Evolutionary conservation across 805 yeast genomes (phyloP).

Genomic region (Wickerhamiella brachini): DNA sequence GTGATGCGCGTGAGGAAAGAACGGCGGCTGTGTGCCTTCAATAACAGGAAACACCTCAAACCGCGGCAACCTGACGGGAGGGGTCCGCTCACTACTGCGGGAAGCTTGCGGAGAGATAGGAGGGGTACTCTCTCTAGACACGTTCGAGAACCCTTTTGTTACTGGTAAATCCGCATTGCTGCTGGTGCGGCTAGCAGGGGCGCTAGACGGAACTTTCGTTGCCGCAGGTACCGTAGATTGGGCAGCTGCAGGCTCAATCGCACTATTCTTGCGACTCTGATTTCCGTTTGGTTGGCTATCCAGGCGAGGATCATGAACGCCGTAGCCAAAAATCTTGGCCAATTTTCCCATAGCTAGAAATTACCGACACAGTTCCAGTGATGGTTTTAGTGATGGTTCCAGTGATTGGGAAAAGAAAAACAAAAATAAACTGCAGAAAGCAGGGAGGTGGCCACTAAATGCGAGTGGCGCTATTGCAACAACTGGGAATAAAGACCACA

Average conservation of each 20-base stretch:
- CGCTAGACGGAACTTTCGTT: not conserved
- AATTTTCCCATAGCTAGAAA: not conserved
- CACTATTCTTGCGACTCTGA: not conserved
- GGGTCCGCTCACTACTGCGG: not conserved
- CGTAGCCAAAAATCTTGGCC: not conserved
- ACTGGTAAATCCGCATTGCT: not conserved
- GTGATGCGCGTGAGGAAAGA: conserved; percentile 59
- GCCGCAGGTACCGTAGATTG: not conserved
- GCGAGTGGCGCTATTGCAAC: not conserved
- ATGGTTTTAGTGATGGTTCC: not conserved
- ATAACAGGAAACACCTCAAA: conserved; percentile 22
- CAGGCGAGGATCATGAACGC: not conserved
- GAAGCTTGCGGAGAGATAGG: not conserved
- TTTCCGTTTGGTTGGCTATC: not conserved
- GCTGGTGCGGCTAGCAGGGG: not conserved
- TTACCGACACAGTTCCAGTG: no score
- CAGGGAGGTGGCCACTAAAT: not conserved
- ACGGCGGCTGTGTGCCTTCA: conserved; percentile 28
- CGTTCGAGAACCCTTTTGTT: not conserved
- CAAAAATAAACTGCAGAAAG: not conserved
- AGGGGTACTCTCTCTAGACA: not conserved
- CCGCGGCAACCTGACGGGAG: conserved; percentile 15
- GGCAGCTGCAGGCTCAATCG: not conserved
- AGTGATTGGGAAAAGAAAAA: not conserved
- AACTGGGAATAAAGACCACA: not conserved